phyloP scores from a whole-genome alignment of 108 stramenopile species.

The Stephanodiscus minutulus region DNA sequence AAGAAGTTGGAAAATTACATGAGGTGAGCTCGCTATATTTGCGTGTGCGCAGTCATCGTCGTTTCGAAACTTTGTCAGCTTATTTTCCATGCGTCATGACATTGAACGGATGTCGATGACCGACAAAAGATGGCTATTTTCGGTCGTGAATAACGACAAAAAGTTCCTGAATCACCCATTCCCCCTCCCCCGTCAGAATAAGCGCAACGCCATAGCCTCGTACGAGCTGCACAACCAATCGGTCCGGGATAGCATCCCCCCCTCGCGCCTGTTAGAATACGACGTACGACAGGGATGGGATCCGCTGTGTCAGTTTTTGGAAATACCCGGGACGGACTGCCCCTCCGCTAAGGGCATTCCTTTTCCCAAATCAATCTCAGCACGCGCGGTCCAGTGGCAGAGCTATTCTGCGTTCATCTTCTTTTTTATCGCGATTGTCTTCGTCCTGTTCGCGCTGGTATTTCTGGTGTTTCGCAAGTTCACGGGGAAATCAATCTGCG shows the following conservation, averaged over 20 bases:
- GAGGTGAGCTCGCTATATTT: conserved; percentile 29
- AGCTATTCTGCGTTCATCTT: conserved; percentile 54
- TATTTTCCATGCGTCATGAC: background rate
- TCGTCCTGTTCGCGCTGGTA: conserved; percentile 55
- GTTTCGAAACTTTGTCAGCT: background rate
- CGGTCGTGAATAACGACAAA: conserved; percentile 71
- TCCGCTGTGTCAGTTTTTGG: conserved; percentile 75
- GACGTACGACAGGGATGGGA: conserved; percentile 77
- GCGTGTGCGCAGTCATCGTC: background rate
- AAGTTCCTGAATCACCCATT: conserved; percentile 47
- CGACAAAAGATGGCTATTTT: conserved; percentile 65
- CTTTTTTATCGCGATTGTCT: conserved; percentile 51
- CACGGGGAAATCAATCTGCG: conserved; percentile 58
- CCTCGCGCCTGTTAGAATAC: conserved; percentile 68
- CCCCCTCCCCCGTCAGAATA: conserved; percentile 67
- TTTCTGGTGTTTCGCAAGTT: conserved; percentile 44
- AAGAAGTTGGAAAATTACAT: conserved; percentile 63
- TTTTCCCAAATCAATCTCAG: conserved; percentile 77
- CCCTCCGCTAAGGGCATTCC: conserved; percentile 56
- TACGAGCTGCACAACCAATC: conserved; percentile 73
- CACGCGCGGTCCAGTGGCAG: conserved; percentile 66
- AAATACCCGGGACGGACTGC: conserved; percentile 54
- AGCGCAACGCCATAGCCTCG: conserved; percentile 54
- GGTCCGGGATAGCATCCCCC: conserved; percentile 62
- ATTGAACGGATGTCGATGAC: background rate